These are phyloP conservation scores for Melocanna baccifera DNA, from an alignment of 176 grass and related monocot genomes.

Conservation along the genomic window DNA sequence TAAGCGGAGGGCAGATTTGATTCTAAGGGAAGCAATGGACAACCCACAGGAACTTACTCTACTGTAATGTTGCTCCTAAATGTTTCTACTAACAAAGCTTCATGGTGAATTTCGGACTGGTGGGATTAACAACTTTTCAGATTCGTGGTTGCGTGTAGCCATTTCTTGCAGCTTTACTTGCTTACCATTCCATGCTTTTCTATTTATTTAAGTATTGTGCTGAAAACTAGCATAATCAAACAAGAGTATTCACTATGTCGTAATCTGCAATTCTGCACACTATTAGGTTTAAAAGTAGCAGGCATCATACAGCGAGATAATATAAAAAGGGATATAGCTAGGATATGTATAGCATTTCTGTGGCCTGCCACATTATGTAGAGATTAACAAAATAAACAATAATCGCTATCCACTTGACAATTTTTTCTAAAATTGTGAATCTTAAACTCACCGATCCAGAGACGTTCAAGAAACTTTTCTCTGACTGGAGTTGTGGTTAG, in stretches of 20 bases:
- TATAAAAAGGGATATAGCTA: neutral
- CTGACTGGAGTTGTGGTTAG: too few species aligned
- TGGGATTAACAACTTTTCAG: neutral
- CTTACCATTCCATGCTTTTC: neutral
- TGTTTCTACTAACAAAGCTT: neutral
- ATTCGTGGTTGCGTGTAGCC: neutral
- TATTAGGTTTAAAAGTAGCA: neutral
- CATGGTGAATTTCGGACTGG: neutral
- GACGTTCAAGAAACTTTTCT: too few species aligned
- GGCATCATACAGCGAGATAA: neutral
- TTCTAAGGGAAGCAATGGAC: slow-evolving; percentile 50
- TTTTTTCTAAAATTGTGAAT: neutral
- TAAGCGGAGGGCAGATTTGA: slow-evolving; percentile 59
- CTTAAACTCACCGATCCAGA: neutral
- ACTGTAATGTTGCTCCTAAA: slow-evolving; percentile 34
- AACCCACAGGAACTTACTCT: slow-evolving; percentile 49
- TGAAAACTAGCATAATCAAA: neutral
- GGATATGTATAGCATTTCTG: neutral
- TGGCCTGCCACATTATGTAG: neutral
- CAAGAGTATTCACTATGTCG: neutral
- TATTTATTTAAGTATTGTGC: neutral
- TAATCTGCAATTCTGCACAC: neutral
- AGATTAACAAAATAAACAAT: neutral
- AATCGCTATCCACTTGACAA: neutral
- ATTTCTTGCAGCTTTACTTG: neutral